Conservation (phyloP, 768 basidiomycete genomes). For the Hygrophorus pudorinus region DNA sequence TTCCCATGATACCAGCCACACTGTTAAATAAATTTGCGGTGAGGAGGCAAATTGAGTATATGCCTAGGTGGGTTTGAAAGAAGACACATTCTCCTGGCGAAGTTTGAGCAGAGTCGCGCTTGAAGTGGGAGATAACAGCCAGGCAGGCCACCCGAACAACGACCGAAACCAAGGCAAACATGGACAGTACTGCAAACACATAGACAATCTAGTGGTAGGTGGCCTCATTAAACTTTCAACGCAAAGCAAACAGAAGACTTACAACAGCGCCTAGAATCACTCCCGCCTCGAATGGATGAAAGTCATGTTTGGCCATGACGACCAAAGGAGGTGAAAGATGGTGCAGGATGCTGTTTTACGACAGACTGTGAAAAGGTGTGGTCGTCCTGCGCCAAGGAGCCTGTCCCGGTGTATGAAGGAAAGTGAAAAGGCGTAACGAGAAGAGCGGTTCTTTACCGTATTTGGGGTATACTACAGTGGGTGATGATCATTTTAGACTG, state of each 20-base stretch:
- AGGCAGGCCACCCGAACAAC: slow-evolving; percentile 38
- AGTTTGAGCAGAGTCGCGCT: slow-evolving; percentile 13
- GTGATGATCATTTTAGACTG: too few species aligned
- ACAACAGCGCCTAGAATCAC: slow-evolving; percentile 5
- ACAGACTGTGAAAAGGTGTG: slow-evolving; percentile 13
- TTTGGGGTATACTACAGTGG: too few species aligned
- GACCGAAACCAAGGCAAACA: slow-evolving; percentile 42
- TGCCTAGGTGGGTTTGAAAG: slow-evolving; percentile 63
- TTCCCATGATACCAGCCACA: slow-evolving; percentile 41
- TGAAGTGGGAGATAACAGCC: slow-evolving; percentile 25
- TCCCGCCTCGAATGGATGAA: not conserved
- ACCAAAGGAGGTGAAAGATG: slow-evolving; percentile 6
- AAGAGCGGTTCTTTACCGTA: not conserved
- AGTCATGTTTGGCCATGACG: slow-evolving; percentile 13
- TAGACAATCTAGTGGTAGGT: slow-evolving; percentile 31
- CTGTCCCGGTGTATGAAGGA: slow-evolving; percentile 24
- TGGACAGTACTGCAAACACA: slow-evolving; percentile 43
- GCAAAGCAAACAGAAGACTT: slow-evolving; percentile 1
- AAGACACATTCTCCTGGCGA: slow-evolving; percentile 41
- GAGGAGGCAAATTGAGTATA: slow-evolving; percentile 56
- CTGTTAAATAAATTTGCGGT: slow-evolving; percentile 46
- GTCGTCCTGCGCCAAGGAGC: slow-evolving; percentile 34
- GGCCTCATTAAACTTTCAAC: not conserved
- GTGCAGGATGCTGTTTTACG: not conserved
- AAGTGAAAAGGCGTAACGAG: slow-evolving; percentile 14